Percentiles rank a stretch among this genome's conserved stretches.
Evolutionary conservation across 2,329 filamentous ascomycete genomes (phyloP).

Genomic region (Emmonsia crescens): DNA sequence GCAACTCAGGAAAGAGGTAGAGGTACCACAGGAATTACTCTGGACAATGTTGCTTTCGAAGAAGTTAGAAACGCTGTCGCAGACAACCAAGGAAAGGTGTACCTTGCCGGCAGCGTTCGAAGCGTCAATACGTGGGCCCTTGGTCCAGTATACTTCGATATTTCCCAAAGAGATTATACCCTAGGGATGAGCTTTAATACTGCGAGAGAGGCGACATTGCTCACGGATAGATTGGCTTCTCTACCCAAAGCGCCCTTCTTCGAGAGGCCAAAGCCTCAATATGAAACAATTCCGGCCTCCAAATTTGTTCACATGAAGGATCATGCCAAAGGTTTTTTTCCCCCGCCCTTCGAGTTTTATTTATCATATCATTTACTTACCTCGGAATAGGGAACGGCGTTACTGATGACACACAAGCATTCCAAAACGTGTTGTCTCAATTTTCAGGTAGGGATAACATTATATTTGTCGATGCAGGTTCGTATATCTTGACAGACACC

Average conservation of each 20-base stretch:
- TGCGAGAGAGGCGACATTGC: neutral
- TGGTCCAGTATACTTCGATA: constrained; percentile 4
- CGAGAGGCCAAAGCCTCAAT: constrained; percentile 12
- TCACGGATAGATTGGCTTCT: neutral
- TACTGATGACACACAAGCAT: constrained; percentile 3
- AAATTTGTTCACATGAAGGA: constrained; percentile 6
- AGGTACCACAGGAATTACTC: constrained; percentile 5
- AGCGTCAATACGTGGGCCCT: constrained; percentile 5
- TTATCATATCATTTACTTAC: neutral
- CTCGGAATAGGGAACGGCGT: constrained; percentile 3
- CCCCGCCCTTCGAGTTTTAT: neutral
- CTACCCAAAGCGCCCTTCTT: constrained; percentile 5
- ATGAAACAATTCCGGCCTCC: constrained; percentile 3
- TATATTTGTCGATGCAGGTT: constrained; percentile 4
- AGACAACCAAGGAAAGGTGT: constrained; percentile 5
- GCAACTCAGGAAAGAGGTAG: neutral
- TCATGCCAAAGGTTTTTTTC: neutral
- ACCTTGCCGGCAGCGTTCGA: neutral
- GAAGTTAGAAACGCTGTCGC: constrained; percentile 4
- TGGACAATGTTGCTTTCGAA: constrained; percentile 6
- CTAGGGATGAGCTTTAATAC: neutral
- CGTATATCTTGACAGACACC: constrained; percentile 3
- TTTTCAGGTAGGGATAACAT: neutral
- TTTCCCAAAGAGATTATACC: neutral
- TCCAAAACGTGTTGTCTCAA: neutral